phyloP scores from a whole-genome alignment of 1,284 basidiomycete genomes.

The Paramarasmius palmivorus region DNA sequence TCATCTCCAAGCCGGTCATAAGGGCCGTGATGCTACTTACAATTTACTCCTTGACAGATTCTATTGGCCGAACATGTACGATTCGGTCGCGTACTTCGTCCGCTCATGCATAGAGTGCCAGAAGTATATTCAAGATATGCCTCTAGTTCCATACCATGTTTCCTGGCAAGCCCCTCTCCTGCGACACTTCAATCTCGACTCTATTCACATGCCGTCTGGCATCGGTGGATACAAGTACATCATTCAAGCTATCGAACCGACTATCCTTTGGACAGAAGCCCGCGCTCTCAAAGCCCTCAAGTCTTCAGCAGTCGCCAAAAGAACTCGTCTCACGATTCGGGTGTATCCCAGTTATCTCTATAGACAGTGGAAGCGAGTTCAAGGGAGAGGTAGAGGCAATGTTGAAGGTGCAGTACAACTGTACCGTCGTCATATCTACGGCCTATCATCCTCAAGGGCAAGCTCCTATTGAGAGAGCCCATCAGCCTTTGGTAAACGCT shows the following conservation, averaged over 20 bases:
- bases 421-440: slow-evolving; percentile 24
- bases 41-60: slow-evolving; percentile 22
- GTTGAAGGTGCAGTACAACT: slow-evolving; percentile 19
- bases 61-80: slow-evolving; percentile 33
- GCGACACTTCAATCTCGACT: slow-evolving; percentile 25
- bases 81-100: slow-evolving; percentile 29
- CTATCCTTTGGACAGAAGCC: slow-evolving; percentile 27
- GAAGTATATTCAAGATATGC: slow-evolving; percentile 12
- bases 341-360: slow-evolving; percentile 22
- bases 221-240: slow-evolving; percentile 24
- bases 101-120: slow-evolving; percentile 26
- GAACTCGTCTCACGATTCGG: slow-evolving; percentile 29
- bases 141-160: slow-evolving; percentile 21
- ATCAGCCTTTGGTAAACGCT: slow-evolving; percentile 23
- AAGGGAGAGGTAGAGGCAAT: slow-evolving; percentile 23
- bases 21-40: slow-evolving; percentile 28
- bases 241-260: slow-evolving; percentile 23
- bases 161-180: slow-evolving; percentile 19
- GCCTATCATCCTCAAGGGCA: slow-evolving; percentile 33
- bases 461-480: slow-evolving; percentile 26
- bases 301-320: slow-evolving; percentile 20
- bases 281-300: slow-evolving; percentile 16
- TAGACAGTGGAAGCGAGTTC: slow-evolving; percentile 31
- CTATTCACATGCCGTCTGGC: slow-evolving; percentile 27
- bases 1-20: slow-evolving; percentile 26